These are phyloP conservation scores for Nephelium lappaceum DNA, from an alignment of 345 rosid species.

Conservation along the genomic window DNA sequence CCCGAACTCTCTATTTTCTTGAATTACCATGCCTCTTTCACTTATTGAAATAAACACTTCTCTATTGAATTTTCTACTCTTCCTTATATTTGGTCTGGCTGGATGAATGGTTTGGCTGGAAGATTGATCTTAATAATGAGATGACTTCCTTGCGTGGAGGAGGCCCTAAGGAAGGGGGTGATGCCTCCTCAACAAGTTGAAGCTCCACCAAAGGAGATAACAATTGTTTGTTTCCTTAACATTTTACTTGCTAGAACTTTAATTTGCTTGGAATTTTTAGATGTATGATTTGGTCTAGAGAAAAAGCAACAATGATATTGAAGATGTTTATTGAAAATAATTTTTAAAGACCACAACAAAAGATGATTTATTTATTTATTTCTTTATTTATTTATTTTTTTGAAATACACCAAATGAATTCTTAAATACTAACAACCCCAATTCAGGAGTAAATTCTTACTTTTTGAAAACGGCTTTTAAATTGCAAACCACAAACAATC, in stretches of 20 bases:
- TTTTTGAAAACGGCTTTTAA: not conserved
- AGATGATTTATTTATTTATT: no score
- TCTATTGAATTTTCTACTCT: not conserved
- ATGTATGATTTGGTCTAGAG: not conserved
- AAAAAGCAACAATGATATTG: no score
- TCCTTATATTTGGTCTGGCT: not conserved
- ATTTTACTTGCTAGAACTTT: no score
- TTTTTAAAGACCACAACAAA: not conserved
- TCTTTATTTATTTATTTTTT: no score
- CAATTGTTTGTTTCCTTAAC: no score
- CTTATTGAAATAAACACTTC: not conserved
- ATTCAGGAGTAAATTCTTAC: not conserved
- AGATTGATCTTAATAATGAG: not conserved
- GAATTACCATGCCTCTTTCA: not conserved
- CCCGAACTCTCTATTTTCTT: not conserved
- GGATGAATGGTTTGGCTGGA: not conserved
- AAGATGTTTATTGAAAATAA: no score
- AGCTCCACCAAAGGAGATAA: not conserved
- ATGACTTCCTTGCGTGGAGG: not conserved
- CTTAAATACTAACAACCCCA: not conserved
- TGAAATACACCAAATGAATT: not conserved
- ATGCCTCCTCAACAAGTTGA: not conserved
- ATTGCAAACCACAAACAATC: not conserved
- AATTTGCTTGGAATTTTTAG: no score
- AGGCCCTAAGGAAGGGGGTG: not conserved